Percentiles rank a stretch among this genome's conserved stretches.
Evolutionary conservation across 2,329 filamentous ascomycete species (phyloP).

Genomic region (Ophiostoma ips): DNA sequence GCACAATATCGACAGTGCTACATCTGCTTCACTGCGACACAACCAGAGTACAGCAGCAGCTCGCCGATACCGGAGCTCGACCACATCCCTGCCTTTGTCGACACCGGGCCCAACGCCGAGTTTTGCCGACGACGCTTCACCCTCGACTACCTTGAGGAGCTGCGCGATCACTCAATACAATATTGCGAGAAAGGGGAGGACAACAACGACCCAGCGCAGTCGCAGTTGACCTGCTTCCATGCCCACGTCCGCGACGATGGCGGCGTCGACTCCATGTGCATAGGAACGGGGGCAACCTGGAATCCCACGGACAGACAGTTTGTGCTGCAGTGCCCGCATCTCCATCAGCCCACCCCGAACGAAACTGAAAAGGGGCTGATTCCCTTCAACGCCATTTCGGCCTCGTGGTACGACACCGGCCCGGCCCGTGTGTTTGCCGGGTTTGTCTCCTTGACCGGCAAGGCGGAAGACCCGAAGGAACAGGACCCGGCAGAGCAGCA

Average conservation of each 20-base stretch:
- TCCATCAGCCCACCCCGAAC: conserved; percentile 1
- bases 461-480: neutral
- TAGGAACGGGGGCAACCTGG: conserved; percentile 1
- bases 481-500: too few relatives aligned
- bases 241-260: conserved; percentile 7
- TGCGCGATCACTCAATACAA: conserved; percentile 10
- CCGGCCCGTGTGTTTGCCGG: conserved; percentile 5
- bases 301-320: neutral
- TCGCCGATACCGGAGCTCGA: neutral
- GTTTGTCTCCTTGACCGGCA: neutral
- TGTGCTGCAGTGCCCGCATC: conserved; percentile 6
- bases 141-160: conserved; percentile 7
- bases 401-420: conserved; percentile 13
- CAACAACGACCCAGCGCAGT: neutral
- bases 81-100: neutral
- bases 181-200: conserved; percentile 7
- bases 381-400: neutral
- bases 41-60: neutral
- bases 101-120: neutral
- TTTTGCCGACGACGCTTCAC: conserved; percentile 7
- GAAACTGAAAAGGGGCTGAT: conserved; percentile 6
- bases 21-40: neutral
- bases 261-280: conserved; percentile 11
- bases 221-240: conserved; percentile 12
- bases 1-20: neutral